phyloP scores from a whole-genome alignment of 495 filamentous ascomycete species.

The Parathielavia appendiculata region DNA sequence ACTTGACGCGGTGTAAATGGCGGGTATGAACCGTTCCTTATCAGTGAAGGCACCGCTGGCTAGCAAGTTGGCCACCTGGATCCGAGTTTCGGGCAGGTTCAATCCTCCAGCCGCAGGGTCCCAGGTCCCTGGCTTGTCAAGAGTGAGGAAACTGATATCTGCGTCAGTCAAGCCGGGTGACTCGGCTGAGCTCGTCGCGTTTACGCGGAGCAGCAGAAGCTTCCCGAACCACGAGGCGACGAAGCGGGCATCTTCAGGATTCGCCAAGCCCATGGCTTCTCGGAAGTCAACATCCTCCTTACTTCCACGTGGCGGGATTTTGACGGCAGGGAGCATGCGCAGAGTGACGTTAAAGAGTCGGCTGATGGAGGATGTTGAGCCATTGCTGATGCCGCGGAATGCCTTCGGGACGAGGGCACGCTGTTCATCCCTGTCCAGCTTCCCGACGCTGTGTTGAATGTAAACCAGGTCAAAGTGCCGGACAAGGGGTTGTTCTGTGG shows the following conservation, averaged over 20 bases:
- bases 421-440: slow-evolving; percentile 50
- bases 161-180: slow-evolving; percentile 65
- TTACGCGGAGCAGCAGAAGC: slow-evolving; percentile 63
- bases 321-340: slow-evolving; percentile 64
- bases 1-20: slow-evolving; percentile 76
- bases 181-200: slow-evolving; percentile 29
- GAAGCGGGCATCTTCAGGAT: slow-evolving; percentile 62
- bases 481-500: slow-evolving; percentile 61
- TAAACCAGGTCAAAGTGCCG: slow-evolving; percentile 86
- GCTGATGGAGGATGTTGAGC: slow-evolving; percentile 59
- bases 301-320: slow-evolving; percentile 67
- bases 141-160: slow-evolving; percentile 70
- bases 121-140: slow-evolving; percentile 67
- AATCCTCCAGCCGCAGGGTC: slow-evolving; percentile 57
- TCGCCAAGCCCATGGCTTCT: slow-evolving; percentile 57
- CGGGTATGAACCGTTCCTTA: slow-evolving; percentile 72
- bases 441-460: slow-evolving; percentile 77
- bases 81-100: slow-evolving; percentile 62
- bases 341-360: slow-evolving; percentile 81
- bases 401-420: slow-evolving; percentile 63
- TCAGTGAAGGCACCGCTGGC: slow-evolving; percentile 80
- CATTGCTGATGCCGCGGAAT: slow-evolving; percentile 66
- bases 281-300: slow-evolving; percentile 69
- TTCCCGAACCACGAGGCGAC: slow-evolving; percentile 74
- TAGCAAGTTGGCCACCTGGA: slow-evolving; percentile 62